Evolutionary conservation across 768 basidiomycete genomes (phyloP).

Genomic region (Lyophyllum decastes): DNA sequence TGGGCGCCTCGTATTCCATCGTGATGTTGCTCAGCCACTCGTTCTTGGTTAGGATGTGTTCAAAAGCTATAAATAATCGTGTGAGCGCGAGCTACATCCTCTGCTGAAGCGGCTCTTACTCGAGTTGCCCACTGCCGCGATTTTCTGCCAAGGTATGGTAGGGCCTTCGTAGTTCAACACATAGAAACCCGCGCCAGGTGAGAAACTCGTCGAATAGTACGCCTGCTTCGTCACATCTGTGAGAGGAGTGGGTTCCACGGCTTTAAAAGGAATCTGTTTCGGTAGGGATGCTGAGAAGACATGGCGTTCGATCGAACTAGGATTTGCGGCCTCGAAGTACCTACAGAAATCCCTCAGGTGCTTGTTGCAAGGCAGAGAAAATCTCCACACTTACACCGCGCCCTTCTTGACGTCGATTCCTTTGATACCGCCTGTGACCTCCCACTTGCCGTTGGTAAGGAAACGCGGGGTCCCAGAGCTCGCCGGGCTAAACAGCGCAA

Average conservation of each 20-base stretch:
- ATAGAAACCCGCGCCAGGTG: conserved; percentile 85
- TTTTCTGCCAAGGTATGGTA: conserved; percentile 82
- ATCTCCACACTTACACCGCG: conserved; percentile 58
- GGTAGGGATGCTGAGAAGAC: conserved; percentile 82
- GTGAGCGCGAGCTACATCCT: background rate
- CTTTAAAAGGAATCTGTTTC: conserved; percentile 33
- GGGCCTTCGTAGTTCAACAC: conserved; percentile 81
- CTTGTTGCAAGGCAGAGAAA: background rate
- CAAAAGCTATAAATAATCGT: conserved; percentile 44
- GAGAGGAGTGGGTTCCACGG: conserved; percentile 45
- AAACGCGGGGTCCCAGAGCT: conserved; percentile 71
- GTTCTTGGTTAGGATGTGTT: conserved; percentile 74
- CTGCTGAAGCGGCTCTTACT: conserved; percentile 25
- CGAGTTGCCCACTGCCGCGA: conserved; percentile 56
- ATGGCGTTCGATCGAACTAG: conserved; percentile 80
- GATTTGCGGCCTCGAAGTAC: conserved; percentile 87
- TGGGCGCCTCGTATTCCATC: conserved; percentile 69
- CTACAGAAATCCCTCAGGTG: conserved; percentile 37
- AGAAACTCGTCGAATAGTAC: conserved; percentile 73
- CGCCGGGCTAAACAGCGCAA: conserved; percentile 87
- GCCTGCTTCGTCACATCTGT: conserved; percentile 56
- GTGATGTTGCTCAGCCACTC: conserved; percentile 63
- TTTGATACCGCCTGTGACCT: conserved; percentile 75
- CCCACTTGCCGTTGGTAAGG: conserved; percentile 88
- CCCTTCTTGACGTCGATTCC: conserved; percentile 70